Evolutionary conservation across 371 early-diverging fungal genomes (phyloP), one percentile per base, ranked within the genome.

Genomic region (Coemansia sp.): DNA sequence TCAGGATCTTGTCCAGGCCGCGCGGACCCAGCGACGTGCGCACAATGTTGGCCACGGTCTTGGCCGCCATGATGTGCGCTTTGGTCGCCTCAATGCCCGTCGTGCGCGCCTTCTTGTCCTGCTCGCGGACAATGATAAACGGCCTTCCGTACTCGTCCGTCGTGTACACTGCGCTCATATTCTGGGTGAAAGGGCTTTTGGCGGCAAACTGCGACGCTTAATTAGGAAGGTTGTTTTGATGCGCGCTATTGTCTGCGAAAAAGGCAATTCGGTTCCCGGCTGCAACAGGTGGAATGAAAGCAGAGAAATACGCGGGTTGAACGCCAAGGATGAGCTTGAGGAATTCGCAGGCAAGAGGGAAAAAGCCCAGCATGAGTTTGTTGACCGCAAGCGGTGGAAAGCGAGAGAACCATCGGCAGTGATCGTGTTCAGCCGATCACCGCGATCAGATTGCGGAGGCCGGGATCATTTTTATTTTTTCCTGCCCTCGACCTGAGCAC

Each of bases 11-110:
- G 86, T 99, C 99, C 67, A 99, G 88, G 54, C 98, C 99, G 67
- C 94, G 90, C 32, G 99, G 99, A 34, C 99, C 99, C n/a, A 99
- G 88, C 30, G 98, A 98, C 10, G 99, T 96, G 75, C 92, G 93
- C 59, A 99, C 80, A 67, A 99, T 96, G 72, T 88, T 91, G 48
- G 99, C 88, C 11, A 99, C 98, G 38, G 95, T 89, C 74, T 92
- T 93, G 55, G 98, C 99, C 52, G 98, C 97, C 62, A 96, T 85
- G 66, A 99, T 98, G 78, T 99, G 99, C 26, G 96, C 88, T 88
- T 95, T 95, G 64, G 91, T 90, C 13, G 96, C 98, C 60, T 93
- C 95, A 48, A 93, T 76, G 31, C 96, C 98, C 53, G 82, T 84
- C 42, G 93, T 81, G 77, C 97, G 84, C 35, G 86, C 80, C 79